Base-by-base conservation (phyloP, 352 stramenopile genomes). In the Pythium dissimile region DNA sequence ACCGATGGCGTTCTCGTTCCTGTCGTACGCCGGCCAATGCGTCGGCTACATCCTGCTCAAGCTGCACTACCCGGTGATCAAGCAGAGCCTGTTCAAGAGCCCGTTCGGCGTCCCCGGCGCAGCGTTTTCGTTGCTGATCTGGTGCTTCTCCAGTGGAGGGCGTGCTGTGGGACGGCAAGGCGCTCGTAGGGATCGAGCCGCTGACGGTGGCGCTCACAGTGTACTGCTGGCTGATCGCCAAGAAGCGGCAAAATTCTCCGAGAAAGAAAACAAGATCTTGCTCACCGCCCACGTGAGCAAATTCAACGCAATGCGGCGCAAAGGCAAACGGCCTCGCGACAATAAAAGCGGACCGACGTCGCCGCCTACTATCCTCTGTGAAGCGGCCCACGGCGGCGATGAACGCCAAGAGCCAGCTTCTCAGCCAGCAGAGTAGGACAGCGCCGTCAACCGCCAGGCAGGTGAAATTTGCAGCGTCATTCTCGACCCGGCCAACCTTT, bases 1-100 rank as follows among this genome's bases (percentile, higher is more conserved):
- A 31, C 62, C 9, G 32, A 13, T 71, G 9, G 24, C 66, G 2
- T 64, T 62, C 16, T 58, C 51, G 10, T 72, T 67, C 44, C 38
- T 35, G 3, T 60, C 63, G n/a, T 75, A 75, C 63, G 27, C 46
- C 6, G 65, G 61, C 6, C 67, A 72, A 34, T 68, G 56, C 39
- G 44, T 67, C 21, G 62, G 61, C 8, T 73, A 67, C 47, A 50
- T 73, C 39, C 54, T 26, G 16, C 50, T 70, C 16, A 57, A 54
- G 7, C 1, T 42, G 21, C 41, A 65, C 11, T 69, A 58, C 41
- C 39, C 27, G 0, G 38, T 60, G 16, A 18, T 56, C 1, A 41
- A 42, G 32, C 15, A 50, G 10, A 20, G 51, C 13, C 6, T 8
- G 9, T 69, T 69, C 23, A 21, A 28, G 0, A 71, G 53, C 20